Conservation (phyloP, 768 basidiomycete species). For the Daedalea quercina region DNA sequence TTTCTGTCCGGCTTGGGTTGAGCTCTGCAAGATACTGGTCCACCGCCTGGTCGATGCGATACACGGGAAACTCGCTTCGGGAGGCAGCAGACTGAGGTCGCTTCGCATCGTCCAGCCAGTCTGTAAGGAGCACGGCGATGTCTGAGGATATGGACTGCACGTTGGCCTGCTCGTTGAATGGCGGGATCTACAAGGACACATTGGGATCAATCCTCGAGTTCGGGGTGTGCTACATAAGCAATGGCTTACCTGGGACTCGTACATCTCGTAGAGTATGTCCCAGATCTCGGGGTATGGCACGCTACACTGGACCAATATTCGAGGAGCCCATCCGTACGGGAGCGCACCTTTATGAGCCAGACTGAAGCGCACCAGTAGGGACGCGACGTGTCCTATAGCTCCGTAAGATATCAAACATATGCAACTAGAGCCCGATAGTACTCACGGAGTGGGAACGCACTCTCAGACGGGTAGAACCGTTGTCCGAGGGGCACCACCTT, state of each 20-base stretch:
- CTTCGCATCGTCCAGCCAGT: constrained; percentile 76
- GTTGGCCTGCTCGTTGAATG: constrained; percentile 75
- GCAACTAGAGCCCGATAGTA: constrained; percentile 6
- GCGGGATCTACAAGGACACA: constrained; percentile 58
- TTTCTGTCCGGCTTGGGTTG: constrained; percentile 53
- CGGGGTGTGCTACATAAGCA: constrained; percentile 3
- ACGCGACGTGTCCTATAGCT: constrained; percentile 62
- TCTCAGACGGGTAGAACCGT: constrained; percentile 86
- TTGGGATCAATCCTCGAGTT: constrained; percentile 4
- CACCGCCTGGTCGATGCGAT: constrained; percentile 65
- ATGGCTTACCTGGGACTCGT: constrained; percentile 56
- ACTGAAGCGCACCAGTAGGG: constrained; percentile 69
- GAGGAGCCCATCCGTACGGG: constrained; percentile 76
- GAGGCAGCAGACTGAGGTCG: constrained; percentile 61
- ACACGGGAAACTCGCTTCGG: constrained; percentile 69
- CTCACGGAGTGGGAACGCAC: constrained; percentile 84
- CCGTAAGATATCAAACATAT: neutral
- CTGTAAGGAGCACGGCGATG: constrained; percentile 71
- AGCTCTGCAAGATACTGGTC: constrained; percentile 72
- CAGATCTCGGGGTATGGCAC: constrained; percentile 80
- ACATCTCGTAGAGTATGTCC: constrained; percentile 76
- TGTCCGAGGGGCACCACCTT: constrained; percentile 70
- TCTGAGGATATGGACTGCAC: constrained; percentile 78
- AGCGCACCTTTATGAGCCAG: constrained; percentile 51
- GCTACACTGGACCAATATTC: constrained; percentile 72